These are phyloP conservation scores for Fusarium chlamydosporum DNA, from an alignment of 2,329 filamentous ascomycete species.

Conservation along the genomic window DNA sequence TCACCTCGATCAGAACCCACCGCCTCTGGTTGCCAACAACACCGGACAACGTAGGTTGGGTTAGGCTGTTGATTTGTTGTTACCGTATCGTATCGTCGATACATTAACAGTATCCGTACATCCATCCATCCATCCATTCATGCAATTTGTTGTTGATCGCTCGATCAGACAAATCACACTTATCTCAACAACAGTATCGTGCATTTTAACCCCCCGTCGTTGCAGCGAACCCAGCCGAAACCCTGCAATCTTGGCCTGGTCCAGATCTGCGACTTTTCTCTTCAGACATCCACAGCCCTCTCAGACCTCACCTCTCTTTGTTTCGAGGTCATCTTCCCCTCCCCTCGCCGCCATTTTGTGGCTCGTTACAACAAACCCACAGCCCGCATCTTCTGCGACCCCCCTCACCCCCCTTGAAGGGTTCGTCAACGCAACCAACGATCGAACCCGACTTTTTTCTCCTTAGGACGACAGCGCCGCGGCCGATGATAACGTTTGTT, in stretches of 20 bases:
- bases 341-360: conserved; percentile 48
- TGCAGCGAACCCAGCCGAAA: conserved; percentile 35
- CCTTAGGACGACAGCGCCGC: conserved; percentile 39
- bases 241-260: conserved; percentile 39
- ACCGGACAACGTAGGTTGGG: conserved; percentile 14
- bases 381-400: conserved; percentile 47
- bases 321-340: conserved; percentile 31
- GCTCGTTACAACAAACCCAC: conserved; percentile 41
- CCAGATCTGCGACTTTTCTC: conserved; percentile 31
- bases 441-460: conserved; percentile 36
- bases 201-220: conserved; percentile 36
- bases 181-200: conserved; percentile 33
- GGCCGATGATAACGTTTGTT: conserved; percentile 49
- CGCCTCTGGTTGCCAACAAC: conserved; percentile 44
- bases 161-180: conserved; percentile 34
- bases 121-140: conserved; percentile 1
- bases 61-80: conserved; percentile 41
- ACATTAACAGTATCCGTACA: conserved; percentile 7
- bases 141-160: conserved; percentile 45
- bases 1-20: conserved; percentile 48
- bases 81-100: conserved; percentile 25
- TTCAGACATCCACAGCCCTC: conserved; percentile 15
- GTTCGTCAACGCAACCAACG: conserved; percentile 37
- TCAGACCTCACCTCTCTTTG: conserved; percentile 25
- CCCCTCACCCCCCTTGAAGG: conserved; percentile 42